Base-by-base conservation (phyloP, 495 filamentous ascomycete species). In the Darksidea phi region DNA sequence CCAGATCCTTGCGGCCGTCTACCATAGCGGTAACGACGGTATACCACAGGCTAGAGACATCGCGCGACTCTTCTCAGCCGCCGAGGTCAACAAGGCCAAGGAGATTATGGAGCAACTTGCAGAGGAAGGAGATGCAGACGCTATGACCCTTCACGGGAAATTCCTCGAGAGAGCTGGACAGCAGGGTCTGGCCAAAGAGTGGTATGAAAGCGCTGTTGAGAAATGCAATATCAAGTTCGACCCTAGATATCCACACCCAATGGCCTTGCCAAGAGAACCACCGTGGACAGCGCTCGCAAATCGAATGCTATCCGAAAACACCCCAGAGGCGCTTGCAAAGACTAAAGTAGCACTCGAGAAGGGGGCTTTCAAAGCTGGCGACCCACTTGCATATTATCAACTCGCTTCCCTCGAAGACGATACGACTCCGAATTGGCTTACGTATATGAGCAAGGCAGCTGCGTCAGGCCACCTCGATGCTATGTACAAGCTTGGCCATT, bases 381-480 rank as follows among this genome's bases (percentile, higher is more conserved):
- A 69, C 36, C 66, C 66, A 11, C 21, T 65, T 7, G 42, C 62
- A 8, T 66, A 55, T 54, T 69, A 59, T 58, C 36, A 55, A 28
- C 66, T 65, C 54, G 57, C 66, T 13, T 47, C 42, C 36, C 41
- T 62, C 21, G 41, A 62, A 18, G 21, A 25, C 0, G 26, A 38
- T 20, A 24, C 38, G 21, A 60, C 26, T 25, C 20, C 36, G 15
- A 15, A 50, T 13, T 69, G 66, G 66, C 42, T 62, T 10, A 45
- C 49, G n/a, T 63, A 63, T 48, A 69, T 59, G 57, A 65, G 18
- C 24, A 65, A 63, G 48, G 66, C 66, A 13, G 66, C 66, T 20
- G 46, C 57, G 13, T 66, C 62, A 5, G 66, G 66, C 15, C 43
- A 66, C 37, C 7, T 17, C 6, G 58, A 61, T 17, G 66, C 66